phyloP scores from a whole-genome alignment of 2,329 filamentous ascomycete species.

The Scedosporium aurantiacum region DNA sequence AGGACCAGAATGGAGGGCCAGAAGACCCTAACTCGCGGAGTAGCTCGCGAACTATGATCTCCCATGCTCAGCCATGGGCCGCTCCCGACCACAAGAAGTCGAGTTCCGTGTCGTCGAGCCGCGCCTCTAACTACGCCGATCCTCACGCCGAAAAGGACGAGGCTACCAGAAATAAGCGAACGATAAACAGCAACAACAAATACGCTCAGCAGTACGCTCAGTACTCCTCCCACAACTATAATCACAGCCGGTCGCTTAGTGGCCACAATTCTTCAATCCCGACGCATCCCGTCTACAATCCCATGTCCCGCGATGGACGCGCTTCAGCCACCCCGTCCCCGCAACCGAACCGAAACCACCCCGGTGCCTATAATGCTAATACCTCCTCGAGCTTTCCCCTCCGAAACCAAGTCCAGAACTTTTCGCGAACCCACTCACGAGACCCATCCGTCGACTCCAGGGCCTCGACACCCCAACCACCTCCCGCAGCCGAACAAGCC shows the following conservation, averaged over 20 bases:
- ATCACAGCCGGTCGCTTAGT: neutral
- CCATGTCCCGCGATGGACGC: conserved; percentile 22
- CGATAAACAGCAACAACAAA: neutral
- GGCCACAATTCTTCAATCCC: conserved; percentile 20
- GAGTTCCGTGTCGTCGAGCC: conserved; percentile 8
- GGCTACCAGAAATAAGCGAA: neutral
- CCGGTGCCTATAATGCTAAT: neutral
- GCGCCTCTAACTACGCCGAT: conserved; percentile 20
- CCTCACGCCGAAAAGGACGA: conserved; percentile 29
- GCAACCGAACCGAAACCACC: neutral
- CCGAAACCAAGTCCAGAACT: neutral
- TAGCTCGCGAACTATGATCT: conserved; percentile 4
- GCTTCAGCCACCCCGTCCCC: conserved; percentile 9
- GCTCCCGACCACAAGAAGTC: conserved; percentile 17
- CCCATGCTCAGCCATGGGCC: conserved; percentile 7
- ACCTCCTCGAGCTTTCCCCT: neutral
- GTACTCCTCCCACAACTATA: conserved; percentile 16
- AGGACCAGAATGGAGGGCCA: neutral
- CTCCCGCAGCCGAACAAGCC: neutral
- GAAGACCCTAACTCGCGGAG: conserved; percentile 5
- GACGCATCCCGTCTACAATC: conserved; percentile 38
- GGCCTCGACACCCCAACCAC: conserved; percentile 3
- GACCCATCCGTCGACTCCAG: neutral
- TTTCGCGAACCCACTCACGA: neutral
- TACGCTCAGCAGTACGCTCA: conserved; percentile 11